A percentile compares a stretch with the other conserved stretches of the same genome.
phyloP scores from a whole-genome alignment of 1,139 yeast species.

The Debaryomyces sp. region DNA sequence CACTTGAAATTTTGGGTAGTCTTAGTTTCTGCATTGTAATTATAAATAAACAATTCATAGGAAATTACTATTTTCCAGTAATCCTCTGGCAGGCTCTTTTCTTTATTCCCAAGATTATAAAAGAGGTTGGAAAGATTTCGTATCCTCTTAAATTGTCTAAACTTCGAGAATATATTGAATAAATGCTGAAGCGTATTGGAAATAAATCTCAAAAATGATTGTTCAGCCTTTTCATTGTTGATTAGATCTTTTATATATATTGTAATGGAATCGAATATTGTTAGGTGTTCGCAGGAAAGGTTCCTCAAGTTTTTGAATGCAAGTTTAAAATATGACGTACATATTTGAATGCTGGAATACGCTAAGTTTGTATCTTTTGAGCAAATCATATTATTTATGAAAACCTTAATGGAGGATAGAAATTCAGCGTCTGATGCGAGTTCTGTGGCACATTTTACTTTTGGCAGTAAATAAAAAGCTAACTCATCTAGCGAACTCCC shows the following conservation, averaged over 20 bases:
- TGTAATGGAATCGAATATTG: constrained; percentile 26
- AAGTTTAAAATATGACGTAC: neutral
- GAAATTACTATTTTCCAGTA: constrained; percentile 21
- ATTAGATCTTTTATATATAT: constrained; percentile 17
- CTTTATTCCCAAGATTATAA: constrained; percentile 21
- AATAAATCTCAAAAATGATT: constrained; percentile 4
- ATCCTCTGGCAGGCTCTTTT: constrained; percentile 1
- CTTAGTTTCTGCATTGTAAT: neutral
- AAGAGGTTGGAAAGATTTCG: constrained; percentile 31
- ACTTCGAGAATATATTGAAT: constrained; percentile 17
- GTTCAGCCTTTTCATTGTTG: constrained; percentile 8
- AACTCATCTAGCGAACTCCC: neutral
- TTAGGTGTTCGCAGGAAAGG: constrained; percentile 22
- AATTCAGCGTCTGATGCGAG: neutral
- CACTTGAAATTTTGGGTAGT: constrained; percentile 14
- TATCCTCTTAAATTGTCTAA: constrained; percentile 30
- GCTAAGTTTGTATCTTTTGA: neutral
- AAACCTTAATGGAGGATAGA: neutral
- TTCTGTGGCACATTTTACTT: neutral
- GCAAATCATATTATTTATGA: neutral
- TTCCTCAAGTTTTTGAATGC: constrained; percentile 3
- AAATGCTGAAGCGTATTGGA: constrained; percentile 4
- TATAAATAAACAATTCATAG: constrained; percentile 23
- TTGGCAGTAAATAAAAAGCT: neutral
- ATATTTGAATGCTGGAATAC: neutral